Base-by-base conservation (phyloP, 2,329 filamentous ascomycete species). In the Davidsoniella eucalypti region DNA sequence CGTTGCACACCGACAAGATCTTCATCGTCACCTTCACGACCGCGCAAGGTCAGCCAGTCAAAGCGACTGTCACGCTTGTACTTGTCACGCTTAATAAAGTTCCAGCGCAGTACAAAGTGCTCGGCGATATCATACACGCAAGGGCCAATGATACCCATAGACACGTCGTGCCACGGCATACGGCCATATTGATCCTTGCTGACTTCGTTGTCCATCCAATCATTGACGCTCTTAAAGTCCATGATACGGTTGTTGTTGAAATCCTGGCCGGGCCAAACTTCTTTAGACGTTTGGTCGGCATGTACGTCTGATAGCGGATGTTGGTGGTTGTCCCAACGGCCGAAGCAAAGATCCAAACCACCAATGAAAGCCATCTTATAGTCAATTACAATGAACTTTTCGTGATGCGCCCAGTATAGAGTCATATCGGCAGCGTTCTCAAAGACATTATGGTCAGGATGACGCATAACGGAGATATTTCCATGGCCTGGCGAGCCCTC, bases 111-210 rank as follows among this genome's bases (percentile, higher is more conserved):
- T 7, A 94, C 80, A 58, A 96, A 98, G 62, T 96, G 88, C 65
- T 95, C 88, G 0, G 88, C 88, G 57, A 98, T 92, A 60, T 96
- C 90, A 61, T 90, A 87, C 9, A 94, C 85, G 56, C 81, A 85
- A 16, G 88, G 86, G 0, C 92, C 90, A 52, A 92, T 76, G n/a
- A 95, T 58, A 10, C 83, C 87, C 84, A 96, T 93, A 8, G 85
- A 75, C 2, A 95, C 87, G 62, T 98, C 92, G 61, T 96, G 88
- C 92, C 92, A 98, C 0, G 90, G 90, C 92, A 98, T 96, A 26
- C 92, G 82, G 6, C 88, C 88, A 58, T 82, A 93, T 45, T 94
- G 86, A 2, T 83, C 80, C 65, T 96, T 96, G 63, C 80, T 87
- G 14, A 96, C 69, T 62, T 94, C 87, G 57, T 98, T 96, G 46